phyloP scores from a whole-genome alignment of 2,329 filamentous ascomycete species.

The Fusarium sp. region DNA sequence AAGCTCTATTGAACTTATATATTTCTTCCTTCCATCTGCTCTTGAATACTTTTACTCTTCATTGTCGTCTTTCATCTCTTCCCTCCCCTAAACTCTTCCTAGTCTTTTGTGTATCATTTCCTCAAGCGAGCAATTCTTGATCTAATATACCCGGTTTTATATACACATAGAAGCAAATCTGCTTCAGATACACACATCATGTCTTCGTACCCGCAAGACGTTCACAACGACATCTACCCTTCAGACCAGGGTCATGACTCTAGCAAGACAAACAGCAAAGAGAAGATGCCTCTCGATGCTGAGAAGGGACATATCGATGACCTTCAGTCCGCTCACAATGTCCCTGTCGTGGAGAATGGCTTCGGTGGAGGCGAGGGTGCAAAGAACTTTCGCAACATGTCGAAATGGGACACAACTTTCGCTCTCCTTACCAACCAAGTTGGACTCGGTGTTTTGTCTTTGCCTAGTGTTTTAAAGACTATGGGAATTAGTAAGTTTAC shows the following conservation, averaged over 20 bases:
- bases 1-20: constrained; percentile 31
- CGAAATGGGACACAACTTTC: constrained; percentile 50
- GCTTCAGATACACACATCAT: constrained; percentile 27
- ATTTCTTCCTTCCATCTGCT: constrained; percentile 26
- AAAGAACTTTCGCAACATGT: constrained; percentile 50
- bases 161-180: not conserved
- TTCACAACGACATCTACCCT: constrained; percentile 41
- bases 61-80: not conserved
- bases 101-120: not conserved
- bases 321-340: constrained; percentile 31
- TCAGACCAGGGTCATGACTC: constrained; percentile 43
- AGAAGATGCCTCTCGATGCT: constrained; percentile 38
- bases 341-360: constrained; percentile 42
- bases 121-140: constrained; percentile 7
- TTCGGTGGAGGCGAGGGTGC: constrained; percentile 46
- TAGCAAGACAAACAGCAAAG: constrained; percentile 44
- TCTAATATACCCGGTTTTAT: not conserved
- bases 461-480: constrained; percentile 76
- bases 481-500: constrained; percentile 64
- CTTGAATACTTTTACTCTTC: not conserved
- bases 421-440: constrained; percentile 51
- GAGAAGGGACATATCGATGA: constrained; percentile 29
- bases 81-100: not conserved
- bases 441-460: constrained; percentile 67
- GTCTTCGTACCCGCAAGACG: constrained; percentile 34